These are phyloP conservation scores for Chaetothyriales sp. DNA, from an alignment of 2,329 filamentous ascomycete species.

Conservation along the genomic window DNA sequence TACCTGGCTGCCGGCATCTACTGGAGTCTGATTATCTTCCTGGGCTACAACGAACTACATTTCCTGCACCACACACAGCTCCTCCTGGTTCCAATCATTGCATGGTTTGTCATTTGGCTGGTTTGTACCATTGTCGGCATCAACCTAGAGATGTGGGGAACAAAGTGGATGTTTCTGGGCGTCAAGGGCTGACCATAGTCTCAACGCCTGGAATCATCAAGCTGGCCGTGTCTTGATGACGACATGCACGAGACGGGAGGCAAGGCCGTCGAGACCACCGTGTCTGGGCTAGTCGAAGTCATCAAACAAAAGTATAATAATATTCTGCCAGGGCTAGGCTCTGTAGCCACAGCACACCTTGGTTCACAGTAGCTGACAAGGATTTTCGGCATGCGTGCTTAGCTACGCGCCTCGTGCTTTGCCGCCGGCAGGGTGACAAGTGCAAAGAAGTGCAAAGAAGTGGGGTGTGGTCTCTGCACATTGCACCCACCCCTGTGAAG, in stretches of 20 bases:
- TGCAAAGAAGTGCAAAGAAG: too few relatives aligned
- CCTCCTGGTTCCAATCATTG: constrained; percentile 45
- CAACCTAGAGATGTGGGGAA: constrained; percentile 31
- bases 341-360: too few relatives aligned
- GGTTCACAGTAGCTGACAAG: neutral
- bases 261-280: neutral
- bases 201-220: neutral
- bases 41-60: constrained; percentile 54
- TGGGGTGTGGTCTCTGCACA: too few relatives aligned
- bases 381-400: neutral
- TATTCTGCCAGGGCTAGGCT: too few relatives aligned
- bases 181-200: constrained; percentile 16
- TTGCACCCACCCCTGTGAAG: too few relatives aligned
- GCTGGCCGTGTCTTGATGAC: neutral
- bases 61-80: constrained; percentile 54
- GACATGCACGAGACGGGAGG: neutral
- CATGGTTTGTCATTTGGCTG: constrained; percentile 45
- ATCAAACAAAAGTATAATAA: neutral
- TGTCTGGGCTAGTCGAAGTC: neutral
- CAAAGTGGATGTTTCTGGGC: constrained; percentile 31
- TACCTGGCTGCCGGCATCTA: constrained; percentile 52
- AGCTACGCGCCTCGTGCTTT: too few relatives aligned
- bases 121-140: constrained; percentile 33
- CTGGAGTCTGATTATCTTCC: constrained; percentile 53
- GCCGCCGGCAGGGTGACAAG: too few relatives aligned